Evolutionary conservation across 75 land plant genomes (phyloP), one percentile per base, ranked within the genome.

Genomic region (Cupressus sempervirens): DNA sequence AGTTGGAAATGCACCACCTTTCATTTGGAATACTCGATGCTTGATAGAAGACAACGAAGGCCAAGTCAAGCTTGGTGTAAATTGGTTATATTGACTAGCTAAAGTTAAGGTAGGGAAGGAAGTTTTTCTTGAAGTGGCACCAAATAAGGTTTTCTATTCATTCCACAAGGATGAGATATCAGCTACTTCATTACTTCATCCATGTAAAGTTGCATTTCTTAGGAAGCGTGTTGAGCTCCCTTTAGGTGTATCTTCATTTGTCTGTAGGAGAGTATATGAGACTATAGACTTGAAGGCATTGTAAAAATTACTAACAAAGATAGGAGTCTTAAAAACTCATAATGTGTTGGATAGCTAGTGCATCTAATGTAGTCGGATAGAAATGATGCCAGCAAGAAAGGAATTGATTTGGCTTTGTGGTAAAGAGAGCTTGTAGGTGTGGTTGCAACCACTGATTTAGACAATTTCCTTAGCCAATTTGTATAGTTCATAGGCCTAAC

Each of bases 81-180:
- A 95, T 86, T 96, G 98, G 99, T 93, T 98, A 52, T 98, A 98
- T 83, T 91, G 99, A 58, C 98, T 93, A 72, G 90, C 93, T 52
- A 98, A 98, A 54, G 87, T 98, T n/a, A 94, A 91, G 88, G 92
- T 98, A 84, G 91, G 87, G 32, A 98, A 93, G 90, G 96, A 96
- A 23, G 85, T 86, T 34, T 84, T 82, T 70, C 86, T 95, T 83
- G 98, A 96, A 50, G 94, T 97, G 45, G 94, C 98, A 5, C 99
- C 99, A 68, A 98, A 98, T 92, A 97, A 96, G 85, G 91, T 98
- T 36, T 98, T 96, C 77, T 98, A 95, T 87, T 96, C 99, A 18
- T 98, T 98, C 83, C 99, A 98, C 82, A 91, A 89, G 91, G 98
- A 96, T 93, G 94, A 95, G 87, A 95, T 93, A 82, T 90, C 95